Base-by-base conservation (phyloP, 192 early-diverging fungal species). In the Tieghemiomyces parasiticus region DNA sequence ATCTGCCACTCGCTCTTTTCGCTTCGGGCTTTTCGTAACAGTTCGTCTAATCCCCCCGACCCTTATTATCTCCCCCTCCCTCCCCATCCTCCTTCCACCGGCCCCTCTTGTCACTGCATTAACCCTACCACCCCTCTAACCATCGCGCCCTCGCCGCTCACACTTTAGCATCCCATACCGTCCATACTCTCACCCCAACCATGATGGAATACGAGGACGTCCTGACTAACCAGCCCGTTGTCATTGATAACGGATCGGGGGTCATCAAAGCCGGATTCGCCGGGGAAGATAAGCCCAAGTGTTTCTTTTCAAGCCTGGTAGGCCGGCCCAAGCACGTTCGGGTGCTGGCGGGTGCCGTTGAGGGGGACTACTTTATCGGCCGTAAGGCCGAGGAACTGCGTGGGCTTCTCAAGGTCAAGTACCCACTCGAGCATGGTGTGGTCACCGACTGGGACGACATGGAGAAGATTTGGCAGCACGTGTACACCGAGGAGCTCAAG, bases 251-350 rank as follows among this genome's bases (percentile, higher is more conserved):
- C 80, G 95, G 95, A 29, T 99, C 95, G 20, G 95, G 95, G 46
- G 85, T 93, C 67, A 96, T 99, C 66, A 99, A 99, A 67, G 94
- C 93, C 20, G 96, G 96, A 20, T 97, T 99, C 70, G 94, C 96
- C 35, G 96, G 96, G 54, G 93, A 95, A 60, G 94, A 97, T 62
- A 84, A 84, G 63, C 96, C 96, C 59, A 95, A 96, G 68, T 88
- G 89, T 63, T 99, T 86, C 67, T 93, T 99, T 66, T 86, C 92
- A 4, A 90, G 94, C 24, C 85, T 82, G 88, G 94, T 99, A 26
- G 96, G 96, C 24, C 77, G 91, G 47, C 96, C 94, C 46, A 99
- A 99, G 67, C 96, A 99, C 72, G 69, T 82, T 60, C 86, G 92
- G 49, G 86, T 93, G 62, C 96, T 99, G 94, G 91, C 93, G 13